Evolutionary conservation across 345 rosid genomes (phyloP).

Genomic region (Salix exigua): DNA sequence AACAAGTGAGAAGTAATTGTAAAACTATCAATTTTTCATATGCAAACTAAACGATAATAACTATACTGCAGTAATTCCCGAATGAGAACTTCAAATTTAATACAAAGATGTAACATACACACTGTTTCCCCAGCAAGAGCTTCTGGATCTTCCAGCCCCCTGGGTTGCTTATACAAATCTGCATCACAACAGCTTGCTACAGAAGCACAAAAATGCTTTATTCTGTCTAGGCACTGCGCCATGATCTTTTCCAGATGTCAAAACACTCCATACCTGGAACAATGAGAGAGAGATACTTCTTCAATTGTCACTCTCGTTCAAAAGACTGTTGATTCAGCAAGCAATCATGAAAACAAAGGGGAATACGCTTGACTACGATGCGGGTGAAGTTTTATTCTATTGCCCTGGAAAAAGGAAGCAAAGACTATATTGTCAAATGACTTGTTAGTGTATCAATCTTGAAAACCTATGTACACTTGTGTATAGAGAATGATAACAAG

Average conservation of each 20-base stretch:
- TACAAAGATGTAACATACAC: slow-evolving; percentile 17
- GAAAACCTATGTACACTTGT: background rate
- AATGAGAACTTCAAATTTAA: slow-evolving; percentile 14
- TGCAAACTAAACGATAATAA: background rate
- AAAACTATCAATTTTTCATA: background rate
- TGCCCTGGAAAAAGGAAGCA: background rate
- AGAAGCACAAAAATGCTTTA: slow-evolving; percentile 17
- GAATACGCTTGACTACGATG: background rate
- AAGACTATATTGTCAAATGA: background rate
- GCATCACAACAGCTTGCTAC: slow-evolving; percentile 19
- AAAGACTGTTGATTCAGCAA: background rate
- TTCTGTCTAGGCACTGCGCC: slow-evolving; percentile 23
- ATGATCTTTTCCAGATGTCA: slow-evolving; percentile 17
- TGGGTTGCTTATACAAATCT: slow-evolving; percentile 22
- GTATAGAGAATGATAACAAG: background rate
- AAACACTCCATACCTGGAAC: slow-evolving; percentile 23
- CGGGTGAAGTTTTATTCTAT: background rate
- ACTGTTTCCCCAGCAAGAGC: slow-evolving; percentile 20
- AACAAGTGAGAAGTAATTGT: background rate
- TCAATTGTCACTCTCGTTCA: background rate
- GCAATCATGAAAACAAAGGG: background rate
- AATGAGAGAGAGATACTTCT: background rate
- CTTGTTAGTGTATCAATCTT: background rate
- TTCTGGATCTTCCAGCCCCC: slow-evolving; percentile 19
- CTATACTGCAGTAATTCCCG: background rate